Evolutionary conservation across 345 rosid species (phyloP).

Genomic region (Rhodomyrtus tomentosa): DNA sequence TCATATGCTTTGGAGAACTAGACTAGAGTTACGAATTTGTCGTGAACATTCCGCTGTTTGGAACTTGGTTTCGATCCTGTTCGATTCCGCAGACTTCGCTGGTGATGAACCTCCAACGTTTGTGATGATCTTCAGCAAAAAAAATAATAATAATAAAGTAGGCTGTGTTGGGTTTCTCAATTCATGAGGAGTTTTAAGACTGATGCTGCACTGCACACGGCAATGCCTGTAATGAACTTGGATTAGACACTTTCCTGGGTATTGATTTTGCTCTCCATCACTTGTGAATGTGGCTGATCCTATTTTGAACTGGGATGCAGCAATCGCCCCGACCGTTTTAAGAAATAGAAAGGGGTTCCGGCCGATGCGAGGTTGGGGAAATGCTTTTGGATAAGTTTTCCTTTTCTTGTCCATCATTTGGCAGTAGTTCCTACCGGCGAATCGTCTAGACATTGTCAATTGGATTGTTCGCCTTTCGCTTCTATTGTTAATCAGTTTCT

Average conservation of each 20-base stretch:
- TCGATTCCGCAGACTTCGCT: neutral
- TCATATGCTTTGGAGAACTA: neutral
- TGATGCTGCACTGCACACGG: neutral
- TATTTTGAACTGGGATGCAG: neutral
- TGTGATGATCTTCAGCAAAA: neutral
- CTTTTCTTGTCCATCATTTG: neutral
- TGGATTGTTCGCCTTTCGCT: neutral
- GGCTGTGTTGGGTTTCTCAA: neutral
- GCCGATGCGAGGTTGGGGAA: neutral
- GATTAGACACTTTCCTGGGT: neutral
- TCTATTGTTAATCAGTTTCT: neutral
- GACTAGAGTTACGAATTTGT: neutral
- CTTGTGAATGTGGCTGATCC: neutral
- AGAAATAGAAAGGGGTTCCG: neutral
- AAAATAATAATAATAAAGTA: neutral
- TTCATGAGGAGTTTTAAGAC: neutral
- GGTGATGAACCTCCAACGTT: neutral
- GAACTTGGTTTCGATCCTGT: neutral
- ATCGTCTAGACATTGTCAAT: neutral
- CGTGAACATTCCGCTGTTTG: neutral
- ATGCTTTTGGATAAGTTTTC: neutral
- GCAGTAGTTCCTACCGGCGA: neutral
- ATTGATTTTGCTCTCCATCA: neutral
- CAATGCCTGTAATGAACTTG: neutral
- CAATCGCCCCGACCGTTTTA: neutral